phyloP scores from a whole-genome alignment of 2,329 filamentous ascomycete species.

The Albifimbria verrucaria region DNA sequence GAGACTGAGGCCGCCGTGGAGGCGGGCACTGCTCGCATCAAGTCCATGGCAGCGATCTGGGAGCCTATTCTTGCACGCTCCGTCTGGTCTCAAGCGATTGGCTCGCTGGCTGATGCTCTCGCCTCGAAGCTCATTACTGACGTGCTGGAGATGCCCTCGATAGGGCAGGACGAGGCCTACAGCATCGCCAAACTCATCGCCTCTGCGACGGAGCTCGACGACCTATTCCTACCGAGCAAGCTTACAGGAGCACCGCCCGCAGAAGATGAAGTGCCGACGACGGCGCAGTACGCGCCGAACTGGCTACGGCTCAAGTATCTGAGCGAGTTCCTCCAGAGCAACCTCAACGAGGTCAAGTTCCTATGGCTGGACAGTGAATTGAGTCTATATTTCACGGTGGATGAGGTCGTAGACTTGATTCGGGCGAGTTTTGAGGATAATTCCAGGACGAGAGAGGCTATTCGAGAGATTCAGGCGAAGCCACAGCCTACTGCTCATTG shows the following conservation, averaged over 20 bases:
- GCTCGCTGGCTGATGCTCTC: slow-evolving; percentile 56
- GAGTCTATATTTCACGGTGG: slow-evolving; percentile 58
- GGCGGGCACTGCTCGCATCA: slow-evolving; percentile 49
- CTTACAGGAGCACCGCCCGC: slow-evolving; percentile 19
- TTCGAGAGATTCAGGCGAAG: slow-evolving; percentile 54
- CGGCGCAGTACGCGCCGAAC: slow-evolving; percentile 56
- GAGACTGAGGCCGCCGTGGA: slow-evolving; percentile 52
- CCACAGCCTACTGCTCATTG: slow-evolving; percentile 34
- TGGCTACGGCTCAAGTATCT: slow-evolving; percentile 65
- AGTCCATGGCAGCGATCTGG: slow-evolving; percentile 54
- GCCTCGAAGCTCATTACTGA: slow-evolving; percentile 58
- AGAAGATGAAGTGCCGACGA: slow-evolving; percentile 46
- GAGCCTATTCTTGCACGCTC: slow-evolving; percentile 55
- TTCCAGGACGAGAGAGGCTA: slow-evolving; percentile 52
- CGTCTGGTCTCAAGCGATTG: slow-evolving; percentile 61
- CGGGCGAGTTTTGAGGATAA: slow-evolving; percentile 64
- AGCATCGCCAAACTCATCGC: slow-evolving; percentile 57
- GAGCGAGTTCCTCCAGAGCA: slow-evolving; percentile 63
- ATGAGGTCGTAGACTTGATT: slow-evolving; percentile 61
- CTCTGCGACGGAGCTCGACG: slow-evolving; percentile 55
- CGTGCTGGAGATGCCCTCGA: slow-evolving; percentile 58
- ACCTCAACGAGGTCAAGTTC: slow-evolving; percentile 59
- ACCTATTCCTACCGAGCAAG: slow-evolving; percentile 52
- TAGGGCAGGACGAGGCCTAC: slow-evolving; percentile 63
- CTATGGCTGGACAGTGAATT: slow-evolving; percentile 66